Evolutionary conservation across 208 protist genomes (phyloP).

Genomic region (Leishmania tarentolae): DNA sequence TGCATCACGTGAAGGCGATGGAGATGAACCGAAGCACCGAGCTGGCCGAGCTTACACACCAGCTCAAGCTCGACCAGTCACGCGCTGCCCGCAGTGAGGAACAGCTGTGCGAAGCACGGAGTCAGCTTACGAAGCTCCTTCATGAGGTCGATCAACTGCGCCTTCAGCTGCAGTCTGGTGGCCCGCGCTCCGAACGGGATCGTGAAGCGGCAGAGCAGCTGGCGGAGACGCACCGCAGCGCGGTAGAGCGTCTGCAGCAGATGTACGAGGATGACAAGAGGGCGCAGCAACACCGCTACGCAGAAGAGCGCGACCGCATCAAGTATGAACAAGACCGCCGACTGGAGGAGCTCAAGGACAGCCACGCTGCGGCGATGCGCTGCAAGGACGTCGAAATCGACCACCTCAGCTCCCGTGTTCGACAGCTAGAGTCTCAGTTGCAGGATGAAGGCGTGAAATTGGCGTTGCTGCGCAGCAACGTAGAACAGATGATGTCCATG

Average conservation of each 20-base stretch:
- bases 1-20: constrained; percentile 33
- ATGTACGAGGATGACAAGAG: constrained; percentile 81
- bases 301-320: constrained; percentile 62
- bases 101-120: constrained; percentile 66
- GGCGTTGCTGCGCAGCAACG: constrained; percentile 19
- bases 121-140: constrained; percentile 49
- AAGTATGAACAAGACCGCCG: constrained; percentile 47
- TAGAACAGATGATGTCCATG: constrained; percentile 8
- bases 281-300: constrained; percentile 45
- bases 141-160: constrained; percentile 59
- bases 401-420: constrained; percentile 38
- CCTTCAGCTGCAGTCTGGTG: constrained; percentile 25
- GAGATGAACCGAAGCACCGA: constrained; percentile 56
- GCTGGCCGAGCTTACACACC: constrained; percentile 49
- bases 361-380: constrained; percentile 46
- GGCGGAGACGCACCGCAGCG: constrained; percentile 47
- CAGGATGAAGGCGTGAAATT: constrained; percentile 55
- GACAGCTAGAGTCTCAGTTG: constrained; percentile 50
- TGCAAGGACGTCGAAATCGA: constrained; percentile 46
- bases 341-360: constrained; percentile 53
- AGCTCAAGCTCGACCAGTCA: constrained; percentile 60
- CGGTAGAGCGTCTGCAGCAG: constrained; percentile 60
- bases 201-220: constrained; percentile 45
- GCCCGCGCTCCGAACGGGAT: constrained; percentile 22
- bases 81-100: constrained; percentile 47